These are phyloP conservation scores for Teunomyces aglyptinius DNA, from an alignment of 805 yeast species.

Conservation along the genomic window DNA sequence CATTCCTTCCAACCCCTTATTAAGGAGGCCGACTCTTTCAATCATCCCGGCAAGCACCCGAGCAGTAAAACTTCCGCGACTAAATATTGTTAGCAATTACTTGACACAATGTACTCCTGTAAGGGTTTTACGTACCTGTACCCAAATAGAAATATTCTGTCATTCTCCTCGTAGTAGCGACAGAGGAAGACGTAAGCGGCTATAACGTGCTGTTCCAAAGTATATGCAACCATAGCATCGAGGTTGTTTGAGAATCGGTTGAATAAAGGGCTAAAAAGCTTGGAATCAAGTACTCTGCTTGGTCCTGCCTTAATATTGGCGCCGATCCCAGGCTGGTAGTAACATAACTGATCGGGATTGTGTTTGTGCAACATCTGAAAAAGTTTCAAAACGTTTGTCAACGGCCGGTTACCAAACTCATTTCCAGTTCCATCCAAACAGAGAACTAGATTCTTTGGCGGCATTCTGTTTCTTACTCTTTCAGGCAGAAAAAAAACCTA, in stretches of 20 bases:
- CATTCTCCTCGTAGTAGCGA: conserved; percentile 48
- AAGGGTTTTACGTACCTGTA: conserved; percentile 33
- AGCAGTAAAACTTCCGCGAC: conserved; percentile 65
- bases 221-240: conserved; percentile 52
- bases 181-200: conserved; percentile 56
- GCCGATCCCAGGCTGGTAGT: conserved; percentile 71
- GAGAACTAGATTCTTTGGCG: conserved; percentile 45
- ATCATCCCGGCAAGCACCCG: conserved; percentile 65
- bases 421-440: conserved; percentile 66
- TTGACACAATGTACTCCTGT: not conserved
- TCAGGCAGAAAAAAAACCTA: not conserved
- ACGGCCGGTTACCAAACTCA: conserved; percentile 55
- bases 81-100: conserved; percentile 7
- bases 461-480: not conserved
- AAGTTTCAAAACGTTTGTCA: conserved; percentile 53
- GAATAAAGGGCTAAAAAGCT: conserved; percentile 10
- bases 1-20: conserved; percentile 54
- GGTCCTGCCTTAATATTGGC: conserved; percentile 45
- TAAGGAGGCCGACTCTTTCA: conserved; percentile 59
- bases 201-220: conserved; percentile 55
- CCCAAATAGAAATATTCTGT: conserved; percentile 56
- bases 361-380: conserved; percentile 52
- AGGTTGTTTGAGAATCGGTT: conserved; percentile 10
- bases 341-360: conserved; percentile 47
- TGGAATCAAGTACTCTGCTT: conserved; percentile 18